phyloP scores from a whole-genome alignment of 2,329 filamentous ascomycete genomes.

The Diplodia mutila region DNA sequence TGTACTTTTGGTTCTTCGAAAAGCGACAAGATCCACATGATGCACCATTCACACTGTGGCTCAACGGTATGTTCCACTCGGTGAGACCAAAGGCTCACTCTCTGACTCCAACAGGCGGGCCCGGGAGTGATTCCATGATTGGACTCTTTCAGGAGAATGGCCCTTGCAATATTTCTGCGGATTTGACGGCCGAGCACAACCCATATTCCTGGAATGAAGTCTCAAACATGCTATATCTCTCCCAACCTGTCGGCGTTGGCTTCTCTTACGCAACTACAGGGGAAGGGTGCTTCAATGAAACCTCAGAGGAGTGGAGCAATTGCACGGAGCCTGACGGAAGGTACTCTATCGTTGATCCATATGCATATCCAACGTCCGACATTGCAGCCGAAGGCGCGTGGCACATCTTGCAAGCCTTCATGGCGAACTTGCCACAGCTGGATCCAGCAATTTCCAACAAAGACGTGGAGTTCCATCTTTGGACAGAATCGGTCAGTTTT shows the following conservation, averaged over 20 bases:
- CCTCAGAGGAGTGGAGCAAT: neutral
- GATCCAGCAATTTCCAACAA: conserved; percentile 52
- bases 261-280: conserved; percentile 42
- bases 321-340: conserved; percentile 3
- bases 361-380: conserved; percentile 37
- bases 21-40: conserved; percentile 48
- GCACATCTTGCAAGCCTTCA: conserved; percentile 43
- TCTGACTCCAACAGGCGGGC: conserved; percentile 35
- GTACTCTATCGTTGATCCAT: neutral
- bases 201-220: conserved; percentile 46
- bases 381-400: conserved; percentile 41
- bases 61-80: conserved; percentile 42
- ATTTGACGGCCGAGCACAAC: conserved; percentile 41
- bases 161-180: conserved; percentile 50
- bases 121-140: conserved; percentile 50
- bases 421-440: conserved; percentile 44
- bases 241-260: conserved; percentile 45
- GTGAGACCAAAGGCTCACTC: neutral
- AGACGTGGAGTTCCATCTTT: conserved; percentile 58
- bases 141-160: conserved; percentile 45
- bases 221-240: conserved; percentile 46
- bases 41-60: conserved; percentile 42
- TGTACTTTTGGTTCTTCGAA: conserved; percentile 56
- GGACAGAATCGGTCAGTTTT: conserved; percentile 46
- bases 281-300: conserved; percentile 1